Conservation (phyloP, 2,329 filamentous ascomycete species). For the Teratosphaeria nubilosa region DNA sequence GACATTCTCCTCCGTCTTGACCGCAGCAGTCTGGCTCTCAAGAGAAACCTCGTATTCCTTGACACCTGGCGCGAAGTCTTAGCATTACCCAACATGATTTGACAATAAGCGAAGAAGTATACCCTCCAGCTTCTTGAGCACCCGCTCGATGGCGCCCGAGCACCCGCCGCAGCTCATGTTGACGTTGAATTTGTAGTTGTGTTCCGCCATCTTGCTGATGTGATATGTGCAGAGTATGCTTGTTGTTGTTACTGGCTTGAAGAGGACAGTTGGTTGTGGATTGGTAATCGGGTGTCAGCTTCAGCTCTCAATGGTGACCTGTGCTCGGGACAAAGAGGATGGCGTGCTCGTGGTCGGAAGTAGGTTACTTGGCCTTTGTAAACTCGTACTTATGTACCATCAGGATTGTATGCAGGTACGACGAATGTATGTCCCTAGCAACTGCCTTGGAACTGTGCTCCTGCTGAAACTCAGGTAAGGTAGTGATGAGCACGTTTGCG, state of each 20-base stretch:
- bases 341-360: not conserved
- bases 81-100: not conserved
- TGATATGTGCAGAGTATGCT: no score
- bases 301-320: not conserved
- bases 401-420: not conserved
- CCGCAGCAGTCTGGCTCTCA: conserved; percentile 70
- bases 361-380: not conserved
- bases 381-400: not conserved
- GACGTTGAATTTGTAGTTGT: conserved; percentile 93
- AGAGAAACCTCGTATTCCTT: conserved; percentile 81
- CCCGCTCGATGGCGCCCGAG: conserved; percentile 84
- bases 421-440: not conserved
- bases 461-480: no score
- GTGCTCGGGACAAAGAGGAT: not conserved
- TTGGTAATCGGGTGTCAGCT: not conserved
- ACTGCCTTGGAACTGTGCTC: no score
- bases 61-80: conserved; percentile 49
- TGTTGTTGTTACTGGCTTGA: not conserved
- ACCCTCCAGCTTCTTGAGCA: conserved; percentile 89
- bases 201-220: conserved; percentile 52
- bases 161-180: conserved; percentile 93
- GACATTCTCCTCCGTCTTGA: conserved; percentile 59
- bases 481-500: not conserved
- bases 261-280: not conserved
- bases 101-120: conserved; percentile 19